Conservation (phyloP, 1,284 basidiomycete species). For the Hemileccinum hortonii region DNA sequence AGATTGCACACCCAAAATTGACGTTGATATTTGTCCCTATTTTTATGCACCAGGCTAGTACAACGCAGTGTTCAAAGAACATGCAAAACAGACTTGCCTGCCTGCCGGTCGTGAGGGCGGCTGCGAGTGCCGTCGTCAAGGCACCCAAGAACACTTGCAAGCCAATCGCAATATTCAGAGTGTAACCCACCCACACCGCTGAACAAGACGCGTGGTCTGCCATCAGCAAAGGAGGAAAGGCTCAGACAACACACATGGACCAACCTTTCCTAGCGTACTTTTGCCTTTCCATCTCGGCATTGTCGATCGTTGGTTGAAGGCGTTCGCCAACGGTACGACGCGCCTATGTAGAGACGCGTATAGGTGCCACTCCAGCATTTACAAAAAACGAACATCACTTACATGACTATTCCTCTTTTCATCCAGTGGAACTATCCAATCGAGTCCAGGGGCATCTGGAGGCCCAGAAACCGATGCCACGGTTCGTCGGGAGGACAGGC, state of each 20-base stretch:
- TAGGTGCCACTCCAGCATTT: not conserved
- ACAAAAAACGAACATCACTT: not conserved
- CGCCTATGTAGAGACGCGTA: slow-evolving; percentile 5
- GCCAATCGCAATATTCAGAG: slow-evolving; percentile 55
- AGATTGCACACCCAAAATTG: slow-evolving; percentile 24
- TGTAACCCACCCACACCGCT: slow-evolving; percentile 50
- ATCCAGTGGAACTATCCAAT: slow-evolving; percentile 30
- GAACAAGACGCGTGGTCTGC: not conserved
- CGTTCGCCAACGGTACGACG: slow-evolving; percentile 44
- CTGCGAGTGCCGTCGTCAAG: slow-evolving; percentile 64
- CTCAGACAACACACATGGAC: not conserved
- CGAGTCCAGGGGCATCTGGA: slow-evolving; percentile 16
- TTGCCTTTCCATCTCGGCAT: slow-evolving; percentile 39
- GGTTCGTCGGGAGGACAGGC: slow-evolving; percentile 9
- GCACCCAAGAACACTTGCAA: slow-evolving; percentile 64
- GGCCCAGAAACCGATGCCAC: not conserved
- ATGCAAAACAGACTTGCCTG: slow-evolving; percentile 29
- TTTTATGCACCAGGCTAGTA: not conserved
- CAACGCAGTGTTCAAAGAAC: not conserved
- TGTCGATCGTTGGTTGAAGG: slow-evolving; percentile 43
- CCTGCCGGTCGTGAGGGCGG: slow-evolving; percentile 39
- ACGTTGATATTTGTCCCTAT: slow-evolving; percentile 26
- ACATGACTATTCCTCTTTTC: slow-evolving; percentile 18
- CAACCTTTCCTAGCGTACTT: slow-evolving; percentile 42
- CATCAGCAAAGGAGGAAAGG: slow-evolving; percentile 2